Evolutionary conservation across 2,329 filamentous ascomycete genomes (phyloP).

Genomic region (Macrophomina phaseolina): DNA sequence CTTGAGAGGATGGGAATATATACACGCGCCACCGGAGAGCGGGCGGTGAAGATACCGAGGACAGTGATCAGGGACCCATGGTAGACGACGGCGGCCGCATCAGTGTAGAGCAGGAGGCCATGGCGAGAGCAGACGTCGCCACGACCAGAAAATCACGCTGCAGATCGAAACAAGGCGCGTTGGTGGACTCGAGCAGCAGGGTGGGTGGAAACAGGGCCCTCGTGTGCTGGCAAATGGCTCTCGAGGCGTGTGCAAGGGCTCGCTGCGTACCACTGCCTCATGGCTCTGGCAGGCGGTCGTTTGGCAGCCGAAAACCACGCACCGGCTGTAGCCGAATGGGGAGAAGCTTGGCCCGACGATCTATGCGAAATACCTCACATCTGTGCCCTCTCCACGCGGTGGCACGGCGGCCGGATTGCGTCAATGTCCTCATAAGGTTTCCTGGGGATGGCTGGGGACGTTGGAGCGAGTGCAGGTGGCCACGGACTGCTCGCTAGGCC

Average conservation of each 20-base stretch:
- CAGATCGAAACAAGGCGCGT: slow-evolving; percentile 8
- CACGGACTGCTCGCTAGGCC: not conserved
- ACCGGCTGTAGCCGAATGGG: slow-evolving; percentile 21
- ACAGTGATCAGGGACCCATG: not conserved
- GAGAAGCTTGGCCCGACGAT: slow-evolving; percentile 23
- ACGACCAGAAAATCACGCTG: slow-evolving; percentile 18
- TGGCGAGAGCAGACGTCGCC: not conserved
- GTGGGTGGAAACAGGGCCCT: not conserved
- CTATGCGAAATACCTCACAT: slow-evolving; percentile 19
- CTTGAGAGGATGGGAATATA: slow-evolving; percentile 8
- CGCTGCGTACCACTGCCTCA: not conserved
- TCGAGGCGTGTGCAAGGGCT: not conserved
- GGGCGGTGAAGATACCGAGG: slow-evolving; percentile 2
- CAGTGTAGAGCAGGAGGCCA: not conserved
- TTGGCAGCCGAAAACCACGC: slow-evolving; percentile 16
- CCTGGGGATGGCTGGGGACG: slow-evolving; percentile 13
- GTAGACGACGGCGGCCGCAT: not conserved
- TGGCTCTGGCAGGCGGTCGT: slow-evolving; percentile 3
- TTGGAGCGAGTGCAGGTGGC: not conserved
- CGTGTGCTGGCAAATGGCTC: slow-evolving; percentile 1
- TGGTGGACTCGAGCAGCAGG: slow-evolving; percentile 9
- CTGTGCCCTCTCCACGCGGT: slow-evolving; percentile 6
- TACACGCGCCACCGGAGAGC: slow-evolving; percentile 1
- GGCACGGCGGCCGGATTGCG: not conserved
- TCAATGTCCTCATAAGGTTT: slow-evolving; percentile 7